A percentile compares a stretch with the other conserved stretches of the same genome.
These are phyloP conservation scores for Pestalotiopsis sp. DNA, from an alignment of 2,329 filamentous ascomycete genomes.

Conservation along the genomic window DNA sequence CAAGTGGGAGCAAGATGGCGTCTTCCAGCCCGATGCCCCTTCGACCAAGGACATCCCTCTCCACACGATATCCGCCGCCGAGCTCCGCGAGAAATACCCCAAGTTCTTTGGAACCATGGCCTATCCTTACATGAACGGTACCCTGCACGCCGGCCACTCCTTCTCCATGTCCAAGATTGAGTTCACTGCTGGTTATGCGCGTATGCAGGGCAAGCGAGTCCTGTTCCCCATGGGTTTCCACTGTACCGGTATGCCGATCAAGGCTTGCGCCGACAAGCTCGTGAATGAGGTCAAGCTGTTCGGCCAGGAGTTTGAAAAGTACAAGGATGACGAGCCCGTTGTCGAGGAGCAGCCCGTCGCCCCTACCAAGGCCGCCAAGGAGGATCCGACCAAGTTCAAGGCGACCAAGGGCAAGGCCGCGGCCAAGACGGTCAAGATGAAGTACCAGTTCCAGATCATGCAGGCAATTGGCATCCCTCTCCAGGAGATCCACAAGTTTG, in stretches of 20 bases:
- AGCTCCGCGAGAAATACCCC: conserved; percentile 78
- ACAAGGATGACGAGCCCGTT: conserved; percentile 60
- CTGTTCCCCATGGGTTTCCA: conserved; percentile 95
- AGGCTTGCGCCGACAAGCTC: conserved; percentile 95
- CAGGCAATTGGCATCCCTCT: conserved; percentile 83
- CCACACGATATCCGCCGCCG: conserved; percentile 70
- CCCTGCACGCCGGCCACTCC: conserved; percentile 86
- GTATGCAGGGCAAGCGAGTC: conserved; percentile 87
- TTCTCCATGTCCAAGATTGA: conserved; percentile 94
- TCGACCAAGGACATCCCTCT: conserved; percentile 76
- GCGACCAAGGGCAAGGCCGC: conserved; percentile 92
- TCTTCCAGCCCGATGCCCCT: conserved; percentile 89
- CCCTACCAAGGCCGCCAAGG: conserved; percentile 59
- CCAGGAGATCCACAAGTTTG: conserved; percentile 90
- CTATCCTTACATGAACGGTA: conserved; percentile 70
- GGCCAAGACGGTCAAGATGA: conserved; percentile 87
- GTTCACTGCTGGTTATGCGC: conserved; percentile 82
- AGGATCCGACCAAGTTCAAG: conserved; percentile 88
- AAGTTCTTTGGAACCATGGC: conserved; percentile 80
- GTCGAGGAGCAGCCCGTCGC: conserved; percentile 52
- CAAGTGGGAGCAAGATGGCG: conserved; percentile 73
- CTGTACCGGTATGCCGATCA: conserved; percentile 97
- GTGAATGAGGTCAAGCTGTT: conserved; percentile 87
- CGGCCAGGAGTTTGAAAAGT: conserved; percentile 81
- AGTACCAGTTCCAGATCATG: conserved; percentile 98